Evolutionary conservation across 2,329 filamentous ascomycete genomes (phyloP).

Genomic region (Xylaria sp.): DNA sequence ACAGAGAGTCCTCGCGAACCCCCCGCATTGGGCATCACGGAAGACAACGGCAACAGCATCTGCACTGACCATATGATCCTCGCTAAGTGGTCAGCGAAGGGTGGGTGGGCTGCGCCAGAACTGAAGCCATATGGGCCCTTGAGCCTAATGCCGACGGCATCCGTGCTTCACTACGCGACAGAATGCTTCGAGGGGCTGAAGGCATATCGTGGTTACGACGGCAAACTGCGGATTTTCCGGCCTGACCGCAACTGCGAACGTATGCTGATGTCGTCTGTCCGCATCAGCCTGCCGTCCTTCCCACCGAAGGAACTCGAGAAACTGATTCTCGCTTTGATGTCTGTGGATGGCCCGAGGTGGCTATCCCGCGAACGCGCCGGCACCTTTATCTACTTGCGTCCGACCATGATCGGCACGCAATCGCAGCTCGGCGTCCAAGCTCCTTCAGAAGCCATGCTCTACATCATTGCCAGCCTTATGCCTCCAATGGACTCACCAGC

Average conservation of each 20-base stretch:
- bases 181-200: constrained; percentile 81
- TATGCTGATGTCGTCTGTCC: constrained; percentile 58
- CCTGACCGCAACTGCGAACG: constrained; percentile 70
- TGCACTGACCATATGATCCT: constrained; percentile 90
- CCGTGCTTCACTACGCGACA: constrained; percentile 78
- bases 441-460: constrained; percentile 87
- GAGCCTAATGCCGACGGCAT: constrained; percentile 74
- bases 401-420: constrained; percentile 87
- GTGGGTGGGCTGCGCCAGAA: constrained; percentile 73
- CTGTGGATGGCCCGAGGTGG: constrained; percentile 81
- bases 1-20: constrained; percentile 46
- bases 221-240: constrained; percentile 74
- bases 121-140: constrained; percentile 75
- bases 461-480: constrained; percentile 78
- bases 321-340: constrained; percentile 73
- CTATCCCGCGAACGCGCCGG: constrained; percentile 76
- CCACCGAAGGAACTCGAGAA: constrained; percentile 70
- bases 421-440: constrained; percentile 82
- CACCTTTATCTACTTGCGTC: constrained; percentile 84
- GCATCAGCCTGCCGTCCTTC: constrained; percentile 75
- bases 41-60: constrained; percentile 59
- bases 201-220: constrained; percentile 76
- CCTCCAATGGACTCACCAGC: constrained; percentile 62
- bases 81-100: constrained; percentile 67
- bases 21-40: constrained; percentile 46